Percentiles rank a stretch among this genome's conserved stretches.
Conservation (phyloP, 352 stramenopile species). For the Phytopythium helicoides region DNA sequence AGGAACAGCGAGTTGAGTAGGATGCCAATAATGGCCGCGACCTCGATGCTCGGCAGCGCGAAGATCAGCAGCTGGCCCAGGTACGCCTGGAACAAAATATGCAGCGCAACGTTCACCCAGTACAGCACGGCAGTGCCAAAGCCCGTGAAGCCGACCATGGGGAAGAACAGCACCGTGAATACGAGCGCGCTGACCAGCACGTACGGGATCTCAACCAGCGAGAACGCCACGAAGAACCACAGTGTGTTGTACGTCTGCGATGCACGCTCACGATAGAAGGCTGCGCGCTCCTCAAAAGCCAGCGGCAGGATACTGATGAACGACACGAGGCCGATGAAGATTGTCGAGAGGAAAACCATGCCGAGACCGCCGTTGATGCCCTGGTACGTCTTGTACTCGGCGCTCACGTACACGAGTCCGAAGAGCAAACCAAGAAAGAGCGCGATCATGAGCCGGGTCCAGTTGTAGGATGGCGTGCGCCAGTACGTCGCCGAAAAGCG, state of each 20-base stretch:
- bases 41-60: constrained; percentile 30
- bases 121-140: constrained; percentile 26
- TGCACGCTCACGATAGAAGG: constrained; percentile 72
- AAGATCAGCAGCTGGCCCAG: constrained; percentile 33
- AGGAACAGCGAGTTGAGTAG: constrained; percentile 37
- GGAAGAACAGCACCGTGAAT: constrained; percentile 32
- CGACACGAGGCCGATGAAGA: constrained; percentile 82
- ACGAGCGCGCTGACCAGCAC: constrained; percentile 17
- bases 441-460: constrained; percentile 70
- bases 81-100: constrained; percentile 39
- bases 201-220: constrained; percentile 27
- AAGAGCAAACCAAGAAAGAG: constrained; percentile 81
- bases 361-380: constrained; percentile 62
- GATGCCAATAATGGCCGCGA: constrained; percentile 29
- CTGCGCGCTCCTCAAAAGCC: constrained; percentile 80
- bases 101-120: constrained; percentile 30
- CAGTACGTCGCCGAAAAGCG: constrained; percentile 66
- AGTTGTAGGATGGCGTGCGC: constrained; percentile 86
- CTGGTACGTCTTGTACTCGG: constrained; percentile 47
- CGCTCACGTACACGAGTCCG: constrained; percentile 55
- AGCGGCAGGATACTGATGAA: constrained; percentile 78
- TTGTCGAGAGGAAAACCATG: constrained; percentile 82
- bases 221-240: constrained; percentile 56
- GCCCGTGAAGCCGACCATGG: constrained; percentile 41
- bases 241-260: constrained; percentile 82